A percentile compares a stretch with the other conserved stretches of the same genome.
phyloP scores from a whole-genome alignment of 805 yeast species.

The Grigorovia transvaalensis region DNA sequence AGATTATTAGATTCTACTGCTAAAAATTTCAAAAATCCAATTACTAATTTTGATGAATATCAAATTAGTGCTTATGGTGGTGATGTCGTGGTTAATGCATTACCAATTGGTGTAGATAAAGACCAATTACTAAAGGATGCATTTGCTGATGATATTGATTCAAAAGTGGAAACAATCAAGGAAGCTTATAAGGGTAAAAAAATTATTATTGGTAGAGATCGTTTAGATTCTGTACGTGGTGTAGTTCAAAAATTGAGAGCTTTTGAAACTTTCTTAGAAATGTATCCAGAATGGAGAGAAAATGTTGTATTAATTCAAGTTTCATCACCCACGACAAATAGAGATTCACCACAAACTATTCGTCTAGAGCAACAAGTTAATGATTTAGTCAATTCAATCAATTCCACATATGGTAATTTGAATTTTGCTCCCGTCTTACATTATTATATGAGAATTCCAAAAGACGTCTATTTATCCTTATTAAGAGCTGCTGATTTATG shows the following conservation, averaged over 20 bases:
- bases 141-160: constrained; percentile 38
- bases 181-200: constrained; percentile 54
- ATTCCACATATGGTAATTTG: constrained; percentile 73
- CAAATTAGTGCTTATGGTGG: constrained; percentile 63
- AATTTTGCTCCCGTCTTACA: constrained; percentile 84
- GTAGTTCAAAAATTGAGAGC: constrained; percentile 90
- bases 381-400: constrained; percentile 73
- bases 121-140: constrained; percentile 52
- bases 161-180: constrained; percentile 54
- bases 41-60: constrained; percentile 23
- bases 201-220: constrained; percentile 87
- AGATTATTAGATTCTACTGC: constrained; percentile 79
- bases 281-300: constrained; percentile 88
- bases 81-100: constrained; percentile 57
- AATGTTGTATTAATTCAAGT: constrained; percentile 87
- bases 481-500: constrained; percentile 85
- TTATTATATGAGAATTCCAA: constrained; percentile 79
- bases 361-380: constrained; percentile 70
- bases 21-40: constrained; percentile 21
- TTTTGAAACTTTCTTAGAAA: constrained; percentile 73
- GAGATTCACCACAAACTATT: constrained; percentile 34
- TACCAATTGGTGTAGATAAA: constrained; percentile 88
- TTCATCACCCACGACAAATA: constrained; percentile 49
- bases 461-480: constrained; percentile 81
- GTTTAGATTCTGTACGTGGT: constrained; percentile 86